A percentile compares a stretch with the other conserved stretches of the same genome.
These are phyloP conservation scores for Aspergillus homomorphus DNA, from an alignment of 495 filamentous ascomycete species.

Conservation along the genomic window DNA sequence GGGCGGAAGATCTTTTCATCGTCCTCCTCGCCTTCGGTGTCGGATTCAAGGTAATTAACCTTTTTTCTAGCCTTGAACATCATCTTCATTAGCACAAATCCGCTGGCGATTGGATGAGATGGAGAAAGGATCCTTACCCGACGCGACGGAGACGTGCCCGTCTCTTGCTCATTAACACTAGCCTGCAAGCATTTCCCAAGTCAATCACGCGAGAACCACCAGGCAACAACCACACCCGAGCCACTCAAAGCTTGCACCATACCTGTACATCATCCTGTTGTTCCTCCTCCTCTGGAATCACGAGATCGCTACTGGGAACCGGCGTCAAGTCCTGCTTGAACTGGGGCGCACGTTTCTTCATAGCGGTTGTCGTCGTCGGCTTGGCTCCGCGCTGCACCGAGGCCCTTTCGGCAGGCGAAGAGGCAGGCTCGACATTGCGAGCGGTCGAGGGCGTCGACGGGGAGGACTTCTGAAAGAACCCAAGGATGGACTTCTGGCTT, in stretches of 20 bases:
- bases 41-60: slow-evolving; percentile 48
- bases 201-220: background rate
- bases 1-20: slow-evolving; percentile 52
- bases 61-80: slow-evolving; percentile 42
- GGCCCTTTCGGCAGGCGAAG: slow-evolving; percentile 43
- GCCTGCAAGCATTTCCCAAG: slow-evolving; percentile 3
- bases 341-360: slow-evolving; percentile 41
- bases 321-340: slow-evolving; percentile 59
- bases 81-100: background rate
- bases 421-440: slow-evolving; percentile 36
- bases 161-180: slow-evolving; percentile 12
- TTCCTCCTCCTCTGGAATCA: slow-evolving; percentile 32
- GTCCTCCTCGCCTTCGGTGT: slow-evolving; percentile 54
- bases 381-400: slow-evolving; percentile 32
- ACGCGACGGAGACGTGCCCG: slow-evolving; percentile 43
- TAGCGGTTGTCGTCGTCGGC: slow-evolving; percentile 24
- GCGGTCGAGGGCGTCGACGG: slow-evolving; percentile 39
- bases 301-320: slow-evolving; percentile 75
- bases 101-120: background rate
- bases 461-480: slow-evolving; percentile 76
- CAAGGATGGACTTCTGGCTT: slow-evolving; percentile 75
- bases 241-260: background rate
- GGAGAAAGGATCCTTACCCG: slow-evolving; percentile 30
- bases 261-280: slow-evolving; percentile 28
- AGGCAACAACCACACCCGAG: slow-evolving; percentile 11